Evolutionary conservation across 1,139 yeast genomes (phyloP), one percentile per base, ranked within the genome.

Genomic region (Geotrichum aggregatum): DNA sequence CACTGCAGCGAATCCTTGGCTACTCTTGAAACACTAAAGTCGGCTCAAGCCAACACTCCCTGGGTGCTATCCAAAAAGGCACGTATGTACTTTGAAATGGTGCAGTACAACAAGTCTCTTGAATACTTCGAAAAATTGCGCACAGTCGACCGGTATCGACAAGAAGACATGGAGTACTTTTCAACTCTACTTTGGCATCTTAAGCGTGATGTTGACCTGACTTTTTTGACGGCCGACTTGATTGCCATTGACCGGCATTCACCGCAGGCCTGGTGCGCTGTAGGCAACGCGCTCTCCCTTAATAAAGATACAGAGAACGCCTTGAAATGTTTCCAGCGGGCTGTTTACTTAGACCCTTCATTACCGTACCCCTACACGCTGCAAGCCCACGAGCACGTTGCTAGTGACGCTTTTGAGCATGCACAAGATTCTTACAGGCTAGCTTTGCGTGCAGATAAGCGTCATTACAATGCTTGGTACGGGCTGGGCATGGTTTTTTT

Each of bases 401-500:
- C 92, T 4, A 87, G 81, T 63, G 98, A 94, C 69, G 89, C 95
- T 47, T 87, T 84, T 69, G 97, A 91, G 64, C 80, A 83, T 69
- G 98, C 98, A 0, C 77, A 86, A 57, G 88, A 84, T 55, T 81
- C 87, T 57, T 94, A 89, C 75, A 71, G 97, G 39, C 75, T 77
- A 56, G 94, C 97, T 7, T 75, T 92, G 44, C 71, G 84, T 18
- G 76, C 83, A 43, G 96, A 92, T 63, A 76, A 84, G 47, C 76
- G 92, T 54, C 97, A 89, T 66, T 92, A 91, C 68, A 92, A 92
- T 69, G 98, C 98, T 0, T 82, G 92, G 64, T 94, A 92, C 63
- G 98, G 98, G 21, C 79, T 94, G 54, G 98, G 98, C 5, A 89
- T 89, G 95, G 95, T 91, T 38, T 87, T 84, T 66, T 77, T 89